Evolutionary conservation across 345 rosid species (phyloP).

Genomic region (Tarenaya hassleriana): DNA sequence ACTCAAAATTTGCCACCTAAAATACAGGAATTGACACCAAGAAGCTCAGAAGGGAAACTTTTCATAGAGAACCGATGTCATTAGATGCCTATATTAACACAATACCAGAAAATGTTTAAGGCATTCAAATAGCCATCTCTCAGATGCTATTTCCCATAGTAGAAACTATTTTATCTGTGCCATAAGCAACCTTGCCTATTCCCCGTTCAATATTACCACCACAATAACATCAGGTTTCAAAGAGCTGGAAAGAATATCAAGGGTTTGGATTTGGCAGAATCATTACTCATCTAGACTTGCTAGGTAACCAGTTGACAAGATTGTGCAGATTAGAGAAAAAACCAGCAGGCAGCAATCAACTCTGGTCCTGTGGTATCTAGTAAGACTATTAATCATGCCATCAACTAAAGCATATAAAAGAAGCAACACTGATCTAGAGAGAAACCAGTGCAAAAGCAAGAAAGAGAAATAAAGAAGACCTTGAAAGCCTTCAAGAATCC

Average conservation of each 20-base stretch:
- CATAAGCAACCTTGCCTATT: background rate
- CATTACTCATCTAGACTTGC: constrained; percentile 12
- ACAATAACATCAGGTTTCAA: constrained; percentile 6
- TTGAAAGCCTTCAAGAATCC: constrained; percentile 97
- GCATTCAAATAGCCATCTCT: background rate
- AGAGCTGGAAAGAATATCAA: constrained; percentile 3
- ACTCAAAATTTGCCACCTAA: constrained; percentile 97
- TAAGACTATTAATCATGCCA: constrained; percentile 6
- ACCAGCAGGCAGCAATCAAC: background rate
- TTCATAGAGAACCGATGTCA: background rate
- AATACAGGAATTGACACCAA: constrained; percentile 15
- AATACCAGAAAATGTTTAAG: background rate
- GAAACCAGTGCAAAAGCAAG: constrained; percentile 6
- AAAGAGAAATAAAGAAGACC: constrained; percentile 37
- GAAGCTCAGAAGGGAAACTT: constrained; percentile 2
- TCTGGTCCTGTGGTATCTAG: background rate
- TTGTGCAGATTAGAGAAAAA: constrained; percentile 5
- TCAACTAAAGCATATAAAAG: constrained; percentile 9
- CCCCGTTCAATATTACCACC: background rate
- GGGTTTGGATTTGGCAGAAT: constrained; percentile 12
- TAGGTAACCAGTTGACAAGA: background rate
- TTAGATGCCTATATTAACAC: background rate
- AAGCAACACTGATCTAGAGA: constrained; percentile 4
- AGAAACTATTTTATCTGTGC: background rate
- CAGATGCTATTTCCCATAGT: background rate